phyloP scores from a whole-genome alignment of 352 stramenopile species.

The Globisporangium canariense region DNA sequence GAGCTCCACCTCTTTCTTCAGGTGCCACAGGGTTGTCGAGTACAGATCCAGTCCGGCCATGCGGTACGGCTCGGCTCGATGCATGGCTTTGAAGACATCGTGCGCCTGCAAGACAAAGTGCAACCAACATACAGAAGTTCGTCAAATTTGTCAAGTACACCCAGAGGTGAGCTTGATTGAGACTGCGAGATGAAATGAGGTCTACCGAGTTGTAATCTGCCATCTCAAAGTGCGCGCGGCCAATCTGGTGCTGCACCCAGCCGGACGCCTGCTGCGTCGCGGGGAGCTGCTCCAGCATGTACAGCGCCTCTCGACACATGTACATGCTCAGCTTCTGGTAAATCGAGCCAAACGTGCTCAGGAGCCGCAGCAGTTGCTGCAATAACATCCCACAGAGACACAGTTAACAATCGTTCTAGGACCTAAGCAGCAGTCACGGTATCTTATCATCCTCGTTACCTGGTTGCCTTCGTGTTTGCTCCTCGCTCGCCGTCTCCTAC shows the following conservation, averaged over 20 bases:
- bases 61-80: conserved; percentile 88
- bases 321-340: conserved; percentile 74
- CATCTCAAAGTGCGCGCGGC: conserved; percentile 93
- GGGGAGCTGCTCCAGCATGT: conserved; percentile 86
- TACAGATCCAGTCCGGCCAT: conserved; percentile 94
- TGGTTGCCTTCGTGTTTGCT: conserved; percentile 5
- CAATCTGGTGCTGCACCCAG: conserved; percentile 94
- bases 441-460: conserved; percentile 4
- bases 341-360: conserved; percentile 72
- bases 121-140: neutral
- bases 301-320: conserved; percentile 82
- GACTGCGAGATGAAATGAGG: neutral
- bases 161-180: neutral
- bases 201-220: conserved; percentile 88
- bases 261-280: conserved; percentile 85
- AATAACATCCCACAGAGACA: neutral
- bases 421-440: neutral
- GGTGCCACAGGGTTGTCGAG: conserved; percentile 95
- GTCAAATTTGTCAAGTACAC: neutral
- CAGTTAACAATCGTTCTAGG: neutral
- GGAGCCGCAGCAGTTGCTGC: conserved; percentile 47
- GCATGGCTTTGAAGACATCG: conserved; percentile 87
- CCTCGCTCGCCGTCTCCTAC: neutral
- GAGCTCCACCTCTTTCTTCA: conserved; percentile 97
- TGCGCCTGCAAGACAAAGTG: conserved; percentile 50